These are phyloP conservation scores for Rubia yunnanensis DNA, from an alignment of 257 asterid species.

Conservation along the genomic window DNA sequence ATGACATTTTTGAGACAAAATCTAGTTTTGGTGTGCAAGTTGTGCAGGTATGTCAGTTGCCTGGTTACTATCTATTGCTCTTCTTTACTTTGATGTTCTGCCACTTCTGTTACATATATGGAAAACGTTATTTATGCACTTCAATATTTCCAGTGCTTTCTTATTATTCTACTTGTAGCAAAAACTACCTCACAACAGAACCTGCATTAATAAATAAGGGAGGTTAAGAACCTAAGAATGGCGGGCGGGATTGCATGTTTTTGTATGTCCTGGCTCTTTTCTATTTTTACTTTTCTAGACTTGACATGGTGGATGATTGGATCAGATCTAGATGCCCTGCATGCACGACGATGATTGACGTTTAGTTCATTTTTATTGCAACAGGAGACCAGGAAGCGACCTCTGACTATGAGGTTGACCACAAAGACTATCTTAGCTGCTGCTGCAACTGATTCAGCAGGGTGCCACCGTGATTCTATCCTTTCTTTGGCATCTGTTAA, in stretches of 20 bases:
- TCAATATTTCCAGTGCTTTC: not conserved
- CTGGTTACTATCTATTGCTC: not conserved
- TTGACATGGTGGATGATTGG: not conserved
- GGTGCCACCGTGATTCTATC: constrained; percentile 89
- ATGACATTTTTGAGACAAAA: constrained; percentile 82
- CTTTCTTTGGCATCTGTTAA: constrained; percentile 86
- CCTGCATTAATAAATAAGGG: not conserved
- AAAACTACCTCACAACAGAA: not conserved
- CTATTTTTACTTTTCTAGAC: not conserved
- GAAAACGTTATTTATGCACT: not conserved
- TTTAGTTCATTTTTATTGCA: constrained; percentile 11
- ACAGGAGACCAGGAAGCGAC: constrained; percentile 84
- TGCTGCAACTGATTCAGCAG: constrained; percentile 90
- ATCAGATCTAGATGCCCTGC: not conserved
- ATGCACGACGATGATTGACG: not conserved
- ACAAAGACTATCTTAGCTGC: constrained; percentile 70
- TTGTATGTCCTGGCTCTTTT: not conserved
- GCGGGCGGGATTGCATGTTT: not conserved
- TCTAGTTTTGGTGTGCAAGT: constrained; percentile 94
- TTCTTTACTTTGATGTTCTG: not conserved
- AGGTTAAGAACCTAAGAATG: not conserved
- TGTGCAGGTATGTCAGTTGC: constrained; percentile 62
- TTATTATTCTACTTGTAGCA: not conserved
- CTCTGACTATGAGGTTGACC: constrained; percentile 52
- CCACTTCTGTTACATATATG: not conserved